Percentiles rank a stretch among this genome's conserved stretches.
These are phyloP conservation scores for Alternaria brassicicola DNA, from an alignment of 2,329 filamentous ascomycete species.

Conservation along the genomic window DNA sequence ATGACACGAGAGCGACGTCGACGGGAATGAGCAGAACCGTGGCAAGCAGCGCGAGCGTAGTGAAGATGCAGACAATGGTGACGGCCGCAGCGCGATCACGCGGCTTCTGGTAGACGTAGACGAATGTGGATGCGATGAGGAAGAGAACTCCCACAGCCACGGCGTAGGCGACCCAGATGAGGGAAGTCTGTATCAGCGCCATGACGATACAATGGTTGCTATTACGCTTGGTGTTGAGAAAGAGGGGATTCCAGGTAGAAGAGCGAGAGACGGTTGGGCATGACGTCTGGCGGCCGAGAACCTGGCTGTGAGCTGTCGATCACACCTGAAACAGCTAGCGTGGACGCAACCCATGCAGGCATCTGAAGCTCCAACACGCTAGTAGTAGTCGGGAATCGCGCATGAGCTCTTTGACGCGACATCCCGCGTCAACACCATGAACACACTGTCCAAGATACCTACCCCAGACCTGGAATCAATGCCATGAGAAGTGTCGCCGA, in stretches of 20 bases:
- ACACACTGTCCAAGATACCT: neutral
- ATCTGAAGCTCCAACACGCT: slow-evolving; percentile 18
- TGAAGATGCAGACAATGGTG: slow-evolving; percentile 83
- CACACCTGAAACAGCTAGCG: neutral
- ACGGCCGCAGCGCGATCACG: slow-evolving; percentile 84
- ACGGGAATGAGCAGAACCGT: slow-evolving; percentile 92
- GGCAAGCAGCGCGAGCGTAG: slow-evolving; percentile 83
- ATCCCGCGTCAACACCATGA: slow-evolving; percentile 12
- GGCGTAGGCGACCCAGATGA: slow-evolving; percentile 95
- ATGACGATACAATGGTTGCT: slow-evolving; percentile 48
- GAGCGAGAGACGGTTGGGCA: neutral
- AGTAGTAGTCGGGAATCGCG: slow-evolving; percentile 6
- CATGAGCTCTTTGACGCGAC: slow-evolving; percentile 28
- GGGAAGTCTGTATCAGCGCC: slow-evolving; percentile 79
- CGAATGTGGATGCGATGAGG: slow-evolving; percentile 79
- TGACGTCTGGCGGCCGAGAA: neutral
- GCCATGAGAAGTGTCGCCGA: slow-evolving; percentile 25
- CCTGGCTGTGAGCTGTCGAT: neutral
- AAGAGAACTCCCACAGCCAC: slow-evolving; percentile 79
- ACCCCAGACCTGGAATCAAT: neutral
- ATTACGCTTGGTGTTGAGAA: neutral
- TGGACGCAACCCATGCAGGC: slow-evolving; percentile 8
- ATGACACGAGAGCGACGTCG: slow-evolving; percentile 92
- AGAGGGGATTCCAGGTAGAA: neutral
- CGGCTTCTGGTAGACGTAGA: slow-evolving; percentile 89